Conservation (phyloP, 768 basidiomycete genomes). For the Omphalotus guepiniiformis region DNA sequence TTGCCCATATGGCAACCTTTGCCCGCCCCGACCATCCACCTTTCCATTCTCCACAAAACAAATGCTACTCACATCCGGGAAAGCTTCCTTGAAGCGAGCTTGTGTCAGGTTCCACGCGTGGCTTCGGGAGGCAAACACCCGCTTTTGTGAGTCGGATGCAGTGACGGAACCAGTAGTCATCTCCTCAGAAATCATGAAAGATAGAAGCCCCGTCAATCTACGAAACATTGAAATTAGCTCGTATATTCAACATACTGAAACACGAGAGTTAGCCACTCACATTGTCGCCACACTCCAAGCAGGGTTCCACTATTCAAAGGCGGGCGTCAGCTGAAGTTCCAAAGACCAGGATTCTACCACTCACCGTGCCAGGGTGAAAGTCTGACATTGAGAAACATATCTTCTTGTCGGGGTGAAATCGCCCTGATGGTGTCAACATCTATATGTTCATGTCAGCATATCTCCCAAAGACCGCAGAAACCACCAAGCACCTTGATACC, state of each 20-base stretch:
- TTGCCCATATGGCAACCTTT: too few relatives aligned
- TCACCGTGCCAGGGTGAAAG: constrained; percentile 84
- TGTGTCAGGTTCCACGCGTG: constrained; percentile 85
- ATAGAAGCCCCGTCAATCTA: constrained; percentile 88
- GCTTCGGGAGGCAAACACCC: constrained; percentile 67
- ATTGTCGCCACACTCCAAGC: constrained; percentile 95
- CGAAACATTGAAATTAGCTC: constrained; percentile 11
- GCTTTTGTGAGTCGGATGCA: constrained; percentile 76
- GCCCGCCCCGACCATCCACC: too few relatives aligned
- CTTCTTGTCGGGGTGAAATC: constrained; percentile 89
- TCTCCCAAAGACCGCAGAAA: constrained; percentile 6
- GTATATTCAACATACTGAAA: constrained; percentile 7
- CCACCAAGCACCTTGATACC: constrained; percentile 78
- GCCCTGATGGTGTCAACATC: constrained; percentile 91
- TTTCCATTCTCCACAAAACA: constrained; percentile 13
- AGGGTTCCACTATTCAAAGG: constrained; percentile 73
- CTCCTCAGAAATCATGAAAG: constrained; percentile 94
- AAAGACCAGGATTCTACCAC: constrained; percentile 25
- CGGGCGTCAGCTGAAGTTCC: not conserved
- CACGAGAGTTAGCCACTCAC: constrained; percentile 40
- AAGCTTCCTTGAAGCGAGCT: constrained; percentile 80
- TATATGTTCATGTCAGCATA: constrained; percentile 24
- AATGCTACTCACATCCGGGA: constrained; percentile 69
- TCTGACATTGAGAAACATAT: constrained; percentile 99
- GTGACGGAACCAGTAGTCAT: constrained; percentile 94